Evolutionary conservation across 1,284 basidiomycete genomes (phyloP).

Genomic region (Schizophyllum amplum): DNA sequence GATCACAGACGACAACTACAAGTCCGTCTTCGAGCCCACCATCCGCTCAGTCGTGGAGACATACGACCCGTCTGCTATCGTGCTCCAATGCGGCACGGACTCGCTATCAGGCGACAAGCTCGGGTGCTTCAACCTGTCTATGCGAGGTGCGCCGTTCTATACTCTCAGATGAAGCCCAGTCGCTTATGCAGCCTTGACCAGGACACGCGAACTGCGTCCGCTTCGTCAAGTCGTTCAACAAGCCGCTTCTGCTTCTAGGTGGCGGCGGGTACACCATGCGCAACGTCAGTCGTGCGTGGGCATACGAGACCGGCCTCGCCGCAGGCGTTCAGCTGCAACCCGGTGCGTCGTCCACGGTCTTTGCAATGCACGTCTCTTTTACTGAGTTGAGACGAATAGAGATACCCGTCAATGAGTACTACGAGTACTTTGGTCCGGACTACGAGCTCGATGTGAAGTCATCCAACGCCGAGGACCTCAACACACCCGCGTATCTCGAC

Average conservation of each 20-base stretch:
- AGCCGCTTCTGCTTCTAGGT: constrained; percentile 87
- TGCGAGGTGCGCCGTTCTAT: constrained; percentile 69
- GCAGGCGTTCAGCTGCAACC: constrained; percentile 89
- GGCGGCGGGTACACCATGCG: constrained; percentile 99
- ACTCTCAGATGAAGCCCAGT: not conserved
- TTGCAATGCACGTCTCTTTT: not conserved
- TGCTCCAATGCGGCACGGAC: constrained; percentile 98
- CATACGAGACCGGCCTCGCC: constrained; percentile 95
- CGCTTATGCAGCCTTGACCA: constrained; percentile 18
- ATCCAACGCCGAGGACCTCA: constrained; percentile 95
- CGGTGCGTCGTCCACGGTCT: constrained; percentile 36
- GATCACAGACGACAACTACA: constrained; percentile 93
- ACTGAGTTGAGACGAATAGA: constrained; percentile 27
- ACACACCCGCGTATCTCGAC: constrained; percentile 88
- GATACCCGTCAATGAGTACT: constrained; percentile 96
- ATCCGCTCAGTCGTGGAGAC: constrained; percentile 94
- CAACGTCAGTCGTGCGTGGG: constrained; percentile 96
- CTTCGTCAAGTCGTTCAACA: constrained; percentile 95
- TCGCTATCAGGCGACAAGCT: constrained; percentile 96
- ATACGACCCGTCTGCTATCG: constrained; percentile 93
- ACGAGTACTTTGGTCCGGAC: constrained; percentile 98
- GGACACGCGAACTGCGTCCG: constrained; percentile 96
- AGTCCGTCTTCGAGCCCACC: constrained; percentile 93
- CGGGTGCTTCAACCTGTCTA: constrained; percentile 94
- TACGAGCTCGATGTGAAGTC: constrained; percentile 95